Percentiles rank a stretch among this genome's conserved stretches.
These are phyloP conservation scores for Elongisporangium prolatum DNA, from an alignment of 352 stramenopile genomes.

Conservation along the genomic window DNA sequence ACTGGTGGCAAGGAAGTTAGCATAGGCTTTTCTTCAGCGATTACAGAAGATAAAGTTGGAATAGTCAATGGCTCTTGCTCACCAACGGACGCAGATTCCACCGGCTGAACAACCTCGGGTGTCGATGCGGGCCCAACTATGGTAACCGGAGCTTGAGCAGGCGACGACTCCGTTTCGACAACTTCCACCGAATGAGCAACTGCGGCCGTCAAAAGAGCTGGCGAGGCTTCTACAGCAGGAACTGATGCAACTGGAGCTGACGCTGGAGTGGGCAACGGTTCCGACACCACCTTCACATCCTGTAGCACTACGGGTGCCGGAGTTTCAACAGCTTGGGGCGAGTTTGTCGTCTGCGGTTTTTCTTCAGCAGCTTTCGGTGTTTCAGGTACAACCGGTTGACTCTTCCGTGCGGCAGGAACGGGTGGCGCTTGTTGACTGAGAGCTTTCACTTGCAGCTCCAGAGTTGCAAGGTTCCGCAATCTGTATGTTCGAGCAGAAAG, in stretches of 20 bases:
- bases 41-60: not conserved
- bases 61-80: not conserved
- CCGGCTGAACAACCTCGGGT: not conserved
- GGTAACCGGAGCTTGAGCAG: not conserved
- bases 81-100: not conserved
- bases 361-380: not conserved
- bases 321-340: not conserved
- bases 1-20: not conserved
- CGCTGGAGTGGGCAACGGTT: not conserved
- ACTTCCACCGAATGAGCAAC: not conserved
- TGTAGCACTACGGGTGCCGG: not conserved
- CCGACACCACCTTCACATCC: not conserved
- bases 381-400: not conserved
- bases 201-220: not conserved
- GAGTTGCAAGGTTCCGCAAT: slow-evolving; percentile 27
- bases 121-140: not conserved
- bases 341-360: not conserved
- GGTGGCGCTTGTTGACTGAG: not conserved
- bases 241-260: not conserved
- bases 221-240: not conserved
- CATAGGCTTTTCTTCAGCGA: not conserved
- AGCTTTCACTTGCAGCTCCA: slow-evolving; percentile 29
- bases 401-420: not conserved
- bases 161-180: not conserved
- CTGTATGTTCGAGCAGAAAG: slow-evolving; percentile 47